Percentiles rank a stretch among this genome's conserved stretches.
phyloP scores from a whole-genome alignment of 176 grass and related monocot genomes.

The Dactylis glomerata region DNA sequence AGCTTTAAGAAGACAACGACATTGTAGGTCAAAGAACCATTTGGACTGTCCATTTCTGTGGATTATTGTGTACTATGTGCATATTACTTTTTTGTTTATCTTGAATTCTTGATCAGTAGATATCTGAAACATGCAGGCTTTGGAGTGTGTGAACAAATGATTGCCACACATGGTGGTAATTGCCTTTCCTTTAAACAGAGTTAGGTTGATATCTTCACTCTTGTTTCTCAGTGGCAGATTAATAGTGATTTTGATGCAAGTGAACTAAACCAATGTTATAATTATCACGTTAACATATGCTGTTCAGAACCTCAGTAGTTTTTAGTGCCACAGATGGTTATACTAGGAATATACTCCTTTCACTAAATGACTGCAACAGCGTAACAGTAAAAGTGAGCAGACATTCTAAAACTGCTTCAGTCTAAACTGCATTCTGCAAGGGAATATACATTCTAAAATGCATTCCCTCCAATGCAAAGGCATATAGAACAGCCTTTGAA shows the following conservation, averaged over 20 bases:
- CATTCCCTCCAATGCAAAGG: not conserved
- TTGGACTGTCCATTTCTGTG: not conserved
- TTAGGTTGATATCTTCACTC: not conserved
- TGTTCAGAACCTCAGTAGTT: not conserved
- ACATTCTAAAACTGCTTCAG: conserved; percentile 5
- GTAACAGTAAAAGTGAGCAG: not conserved
- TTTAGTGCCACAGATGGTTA: not conserved
- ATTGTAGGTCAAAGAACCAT: not conserved
- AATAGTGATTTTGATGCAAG: not conserved
- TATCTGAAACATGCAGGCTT: conserved; percentile 12
- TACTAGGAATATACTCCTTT: conserved; percentile 4
- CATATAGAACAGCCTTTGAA: not conserved
- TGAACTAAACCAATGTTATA: conserved; percentile 6
- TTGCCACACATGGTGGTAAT: not conserved
- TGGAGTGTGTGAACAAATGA: not conserved
- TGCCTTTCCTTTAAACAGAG: conserved; percentile 3
- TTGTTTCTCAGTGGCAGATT: conserved; percentile 1
- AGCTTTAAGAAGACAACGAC: not conserved
- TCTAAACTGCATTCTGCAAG: not conserved
- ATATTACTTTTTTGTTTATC: conserved; percentile 9
- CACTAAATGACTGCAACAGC: not conserved
- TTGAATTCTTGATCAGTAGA: not conserved
- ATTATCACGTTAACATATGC: not conserved
- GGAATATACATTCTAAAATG: conserved; percentile 3
- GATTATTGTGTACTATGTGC: not conserved